A percentile compares a stretch with the other conserved stretches of the same genome.
Conservation (phyloP, 805 yeast genomes). For the Candida coquimbonensis region DNA sequence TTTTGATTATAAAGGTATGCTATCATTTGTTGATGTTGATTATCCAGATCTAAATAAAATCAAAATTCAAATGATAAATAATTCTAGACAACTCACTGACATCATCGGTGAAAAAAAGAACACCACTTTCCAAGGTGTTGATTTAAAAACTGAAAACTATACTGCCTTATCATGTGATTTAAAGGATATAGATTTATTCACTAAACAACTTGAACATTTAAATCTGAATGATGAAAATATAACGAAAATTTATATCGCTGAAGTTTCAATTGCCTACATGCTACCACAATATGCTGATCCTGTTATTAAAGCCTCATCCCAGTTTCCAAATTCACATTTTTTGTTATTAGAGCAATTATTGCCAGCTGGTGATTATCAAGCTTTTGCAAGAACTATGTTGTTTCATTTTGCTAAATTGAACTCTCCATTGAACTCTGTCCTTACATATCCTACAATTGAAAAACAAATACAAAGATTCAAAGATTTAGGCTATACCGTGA, state of each 20-base stretch:
- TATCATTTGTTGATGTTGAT: slow-evolving; percentile 63
- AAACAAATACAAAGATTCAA: slow-evolving; percentile 47
- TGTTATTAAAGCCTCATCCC: slow-evolving; percentile 42
- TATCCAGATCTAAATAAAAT: slow-evolving; percentile 59
- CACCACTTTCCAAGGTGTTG: slow-evolving; percentile 18
- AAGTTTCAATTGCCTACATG: slow-evolving; percentile 81
- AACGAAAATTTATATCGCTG: slow-evolving; percentile 63
- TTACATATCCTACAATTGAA: slow-evolving; percentile 41
- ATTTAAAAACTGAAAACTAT: slow-evolving; percentile 38
- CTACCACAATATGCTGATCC: slow-evolving; percentile 55
- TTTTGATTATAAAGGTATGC: slow-evolving; percentile 21
- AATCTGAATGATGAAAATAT: slow-evolving; percentile 22
- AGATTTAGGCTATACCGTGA: slow-evolving; percentile 34
- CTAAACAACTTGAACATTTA: slow-evolving; percentile 14
- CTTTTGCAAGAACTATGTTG: slow-evolving; percentile 71
- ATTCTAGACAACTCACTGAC: slow-evolving; percentile 37
- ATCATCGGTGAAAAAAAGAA: slow-evolving; percentile 33
- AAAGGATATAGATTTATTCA: slow-evolving; percentile 37
- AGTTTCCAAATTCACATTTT: slow-evolving; percentile 47
- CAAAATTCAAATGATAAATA: slow-evolving; percentile 46
- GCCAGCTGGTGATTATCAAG: slow-evolving; percentile 55
- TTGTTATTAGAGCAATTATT: slow-evolving; percentile 63
- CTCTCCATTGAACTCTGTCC: slow-evolving; percentile 64
- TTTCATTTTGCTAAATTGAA: slow-evolving; percentile 58
- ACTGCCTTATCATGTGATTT: slow-evolving; percentile 63